Conservation (phyloP, 2,329 filamentous ascomycete genomes). For the Pseudogymnoascus verrucosus region DNA sequence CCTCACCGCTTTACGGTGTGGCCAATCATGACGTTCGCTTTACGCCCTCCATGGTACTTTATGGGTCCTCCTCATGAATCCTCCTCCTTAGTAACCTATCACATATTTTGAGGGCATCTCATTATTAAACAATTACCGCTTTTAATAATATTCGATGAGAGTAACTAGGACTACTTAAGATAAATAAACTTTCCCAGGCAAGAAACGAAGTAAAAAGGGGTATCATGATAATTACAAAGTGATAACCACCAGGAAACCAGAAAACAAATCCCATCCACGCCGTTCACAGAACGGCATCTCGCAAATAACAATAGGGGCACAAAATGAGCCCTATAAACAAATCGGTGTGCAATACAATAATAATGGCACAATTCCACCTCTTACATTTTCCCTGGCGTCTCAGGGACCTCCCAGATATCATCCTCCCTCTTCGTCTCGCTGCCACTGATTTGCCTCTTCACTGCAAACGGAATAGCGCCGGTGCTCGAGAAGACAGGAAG, state of each 20-base stretch:
- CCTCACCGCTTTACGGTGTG: background rate
- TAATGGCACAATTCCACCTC: background rate
- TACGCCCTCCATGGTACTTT: constrained; percentile 3
- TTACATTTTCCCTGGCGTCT: constrained; percentile 1
- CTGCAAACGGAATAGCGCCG: constrained; percentile 25
- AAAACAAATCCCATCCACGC: background rate
- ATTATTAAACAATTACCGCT: background rate
- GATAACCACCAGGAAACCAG: background rate
- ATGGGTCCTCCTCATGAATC: background rate
- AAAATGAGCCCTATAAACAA: background rate
- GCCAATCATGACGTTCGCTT: background rate
- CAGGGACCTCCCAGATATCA: background rate
- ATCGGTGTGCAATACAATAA: background rate
- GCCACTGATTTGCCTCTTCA: background rate
- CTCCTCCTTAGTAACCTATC: background rate
- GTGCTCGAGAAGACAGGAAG: constrained; percentile 27
- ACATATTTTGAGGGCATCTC: background rate
- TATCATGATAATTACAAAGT: constrained; percentile 9
- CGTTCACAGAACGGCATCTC: background rate
- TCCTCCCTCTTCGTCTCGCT: constrained; percentile 1
- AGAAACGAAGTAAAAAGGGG: constrained; percentile 5
- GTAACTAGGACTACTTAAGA: background rate
- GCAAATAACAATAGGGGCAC: background rate
- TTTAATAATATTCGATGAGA: constrained; percentile 3
- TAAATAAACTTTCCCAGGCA: background rate